These are phyloP conservation scores for Peniophora sp. DNA, from an alignment of 1,284 basidiomycete species.

Conservation along the genomic window DNA sequence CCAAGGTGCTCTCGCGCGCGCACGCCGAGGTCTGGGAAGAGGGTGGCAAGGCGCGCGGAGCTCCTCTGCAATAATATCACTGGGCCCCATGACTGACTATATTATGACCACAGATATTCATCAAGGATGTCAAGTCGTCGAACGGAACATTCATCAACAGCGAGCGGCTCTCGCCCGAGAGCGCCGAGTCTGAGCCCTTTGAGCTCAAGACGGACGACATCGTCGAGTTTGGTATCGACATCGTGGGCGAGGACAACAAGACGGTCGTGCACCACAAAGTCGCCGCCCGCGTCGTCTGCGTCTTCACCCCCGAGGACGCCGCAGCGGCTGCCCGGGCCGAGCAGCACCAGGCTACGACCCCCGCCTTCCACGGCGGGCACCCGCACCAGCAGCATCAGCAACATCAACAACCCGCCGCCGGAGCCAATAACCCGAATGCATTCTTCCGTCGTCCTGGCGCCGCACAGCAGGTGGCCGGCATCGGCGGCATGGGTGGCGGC, in stretches of 20 bases:
- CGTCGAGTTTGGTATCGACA: slow-evolving; percentile 98
- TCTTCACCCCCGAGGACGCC: slow-evolving; percentile 82
- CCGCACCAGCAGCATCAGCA: slow-evolving; percentile 9
- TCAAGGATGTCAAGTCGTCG: slow-evolving; percentile 97
- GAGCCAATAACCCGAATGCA: slow-evolving; percentile 25
- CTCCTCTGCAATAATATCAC: background rate
- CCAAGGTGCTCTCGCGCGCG: slow-evolving; percentile 90
- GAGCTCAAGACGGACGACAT: slow-evolving; percentile 95
- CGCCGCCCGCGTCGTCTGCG: slow-evolving; percentile 86
- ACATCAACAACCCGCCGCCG: slow-evolving; percentile 6
- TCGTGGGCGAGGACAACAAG: slow-evolving; percentile 97
- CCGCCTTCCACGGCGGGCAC: slow-evolving; percentile 17
- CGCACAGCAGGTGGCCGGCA: slow-evolving; percentile 51
- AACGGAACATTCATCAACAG: slow-evolving; percentile 99
- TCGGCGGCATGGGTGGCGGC: slow-evolving; percentile 71
- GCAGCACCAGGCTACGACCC: slow-evolving; percentile 38
- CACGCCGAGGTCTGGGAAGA: slow-evolving; percentile 99
- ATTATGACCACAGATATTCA: slow-evolving; percentile 65
- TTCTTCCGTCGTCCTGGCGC: slow-evolving; percentile 42
- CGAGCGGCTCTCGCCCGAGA: slow-evolving; percentile 85
- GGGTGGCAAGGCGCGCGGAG: slow-evolving; percentile 59
- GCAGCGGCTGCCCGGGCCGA: slow-evolving; percentile 61
- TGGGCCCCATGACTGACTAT: slow-evolving; percentile 1
- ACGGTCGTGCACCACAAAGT: slow-evolving; percentile 99
- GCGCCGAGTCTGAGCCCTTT: slow-evolving; percentile 87